phyloP scores from a whole-genome alignment of 2,329 filamentous ascomycete genomes.

The Aspergillus sp. region DNA sequence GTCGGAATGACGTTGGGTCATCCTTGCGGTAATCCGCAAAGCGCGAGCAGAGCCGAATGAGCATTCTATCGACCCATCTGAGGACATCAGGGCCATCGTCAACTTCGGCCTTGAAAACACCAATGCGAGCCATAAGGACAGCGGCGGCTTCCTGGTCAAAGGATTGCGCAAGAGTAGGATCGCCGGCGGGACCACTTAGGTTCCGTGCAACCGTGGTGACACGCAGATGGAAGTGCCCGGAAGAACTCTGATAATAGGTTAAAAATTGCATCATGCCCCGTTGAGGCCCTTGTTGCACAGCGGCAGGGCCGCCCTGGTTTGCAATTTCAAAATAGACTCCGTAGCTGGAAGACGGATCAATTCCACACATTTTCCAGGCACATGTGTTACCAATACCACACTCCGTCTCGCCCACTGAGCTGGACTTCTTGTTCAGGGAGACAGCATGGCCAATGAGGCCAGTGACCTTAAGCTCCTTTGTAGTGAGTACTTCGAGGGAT shows the following conservation, averaged over 20 bases:
- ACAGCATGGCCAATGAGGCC: slow-evolving; percentile 95
- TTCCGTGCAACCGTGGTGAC: slow-evolving; percentile 93
- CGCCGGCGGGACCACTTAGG: slow-evolving; percentile 87
- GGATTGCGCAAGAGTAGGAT: slow-evolving; percentile 91
- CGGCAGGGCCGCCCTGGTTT: slow-evolving; percentile 80
- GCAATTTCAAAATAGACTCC: slow-evolving; percentile 98
- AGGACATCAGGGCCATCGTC: slow-evolving; percentile 98
- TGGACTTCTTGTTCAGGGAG: slow-evolving; percentile 96
- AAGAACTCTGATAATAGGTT: slow-evolving; percentile 97
- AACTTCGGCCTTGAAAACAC: slow-evolving; percentile 97
- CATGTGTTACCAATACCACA: slow-evolving; percentile 98
- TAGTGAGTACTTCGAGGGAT: slow-evolving; percentile 90
- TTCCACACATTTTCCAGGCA: slow-evolving; percentile 99
- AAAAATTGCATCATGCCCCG: slow-evolving; percentile 97
- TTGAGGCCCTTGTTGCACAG: slow-evolving; percentile 82
- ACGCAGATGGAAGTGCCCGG: slow-evolving; percentile 90
- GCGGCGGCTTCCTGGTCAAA: slow-evolving; percentile 98
- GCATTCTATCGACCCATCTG: slow-evolving; percentile 97
- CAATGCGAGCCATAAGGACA: slow-evolving; percentile 98
- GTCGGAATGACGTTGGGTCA: slow-evolving; percentile 90
- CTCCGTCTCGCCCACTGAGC: slow-evolving; percentile 94
- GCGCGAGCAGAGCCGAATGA: slow-evolving; percentile 91
- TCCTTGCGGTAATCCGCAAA: slow-evolving; percentile 99
- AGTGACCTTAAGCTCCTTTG: slow-evolving; percentile 97
- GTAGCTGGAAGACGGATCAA: slow-evolving; percentile 90